Percentiles rank a stretch among this genome's conserved stretches.
phyloP scores from a whole-genome alignment of 108 stramenopile genomes.

The Pseudonitzschia multistriata region DNA sequence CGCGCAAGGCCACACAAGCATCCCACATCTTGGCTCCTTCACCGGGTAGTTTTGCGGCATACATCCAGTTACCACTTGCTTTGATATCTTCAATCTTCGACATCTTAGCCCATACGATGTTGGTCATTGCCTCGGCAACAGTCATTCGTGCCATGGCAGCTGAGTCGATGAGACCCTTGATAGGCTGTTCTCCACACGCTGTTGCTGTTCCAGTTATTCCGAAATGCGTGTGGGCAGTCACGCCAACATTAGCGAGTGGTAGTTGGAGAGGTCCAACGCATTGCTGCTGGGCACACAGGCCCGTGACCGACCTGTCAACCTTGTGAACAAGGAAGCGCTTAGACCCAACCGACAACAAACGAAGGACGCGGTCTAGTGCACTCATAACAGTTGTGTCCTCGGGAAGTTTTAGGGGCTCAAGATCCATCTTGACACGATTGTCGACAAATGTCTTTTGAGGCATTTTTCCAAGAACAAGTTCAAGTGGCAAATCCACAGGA shows the following conservation, averaged over 20 bases:
- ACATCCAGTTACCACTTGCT: slow-evolving; percentile 99
- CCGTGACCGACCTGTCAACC: slow-evolving; percentile 98
- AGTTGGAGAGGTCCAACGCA: slow-evolving; percentile 98
- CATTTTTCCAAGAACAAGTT: slow-evolving; percentile 97
- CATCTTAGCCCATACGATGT: slow-evolving; percentile 97
- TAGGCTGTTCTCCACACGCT: slow-evolving; percentile 97
- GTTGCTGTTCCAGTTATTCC: slow-evolving; percentile 93
- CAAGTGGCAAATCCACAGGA: slow-evolving; percentile 96
- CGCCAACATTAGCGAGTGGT: slow-evolving; percentile 94
- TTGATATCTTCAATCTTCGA: slow-evolving; percentile 92
- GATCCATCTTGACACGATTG: slow-evolving; percentile 48
- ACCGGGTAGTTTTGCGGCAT: slow-evolving; percentile 97
- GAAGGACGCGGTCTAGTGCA: slow-evolving; percentile 89
- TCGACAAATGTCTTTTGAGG: slow-evolving; percentile 97
- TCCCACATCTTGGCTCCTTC: slow-evolving; percentile 98
- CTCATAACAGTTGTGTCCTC: slow-evolving; percentile 65
- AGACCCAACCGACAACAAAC: slow-evolving; percentile 93
- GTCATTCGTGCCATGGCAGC: slow-evolving; percentile 96
- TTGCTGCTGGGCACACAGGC: slow-evolving; percentile 98
- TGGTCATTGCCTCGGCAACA: slow-evolving; percentile 98
- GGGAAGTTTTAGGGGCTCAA: slow-evolving; percentile 69
- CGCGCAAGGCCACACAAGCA: slow-evolving; percentile 92
- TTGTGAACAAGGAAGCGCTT: slow-evolving; percentile 99
- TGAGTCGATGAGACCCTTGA: slow-evolving; percentile 91
- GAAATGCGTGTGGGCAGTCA: slow-evolving; percentile 94